phyloP scores from a whole-genome alignment of 2,329 filamentous ascomycete genomes.

The Pestalotiopsis fici region DNA sequence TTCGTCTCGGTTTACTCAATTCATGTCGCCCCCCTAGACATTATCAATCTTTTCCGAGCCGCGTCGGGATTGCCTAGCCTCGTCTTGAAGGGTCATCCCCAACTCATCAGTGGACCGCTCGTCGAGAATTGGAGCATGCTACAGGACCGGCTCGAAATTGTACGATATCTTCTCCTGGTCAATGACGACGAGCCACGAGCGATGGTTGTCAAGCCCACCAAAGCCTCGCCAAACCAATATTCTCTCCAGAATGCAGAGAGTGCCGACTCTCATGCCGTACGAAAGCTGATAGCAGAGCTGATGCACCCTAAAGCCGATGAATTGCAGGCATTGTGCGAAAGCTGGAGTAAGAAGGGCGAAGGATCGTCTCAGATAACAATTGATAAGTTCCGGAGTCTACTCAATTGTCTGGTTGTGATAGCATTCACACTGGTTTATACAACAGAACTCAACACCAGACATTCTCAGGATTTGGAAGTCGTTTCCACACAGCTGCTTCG shows the following conservation, averaged over 20 bases:
- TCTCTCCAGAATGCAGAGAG: conserved; percentile 30
- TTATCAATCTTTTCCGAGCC: conserved; percentile 68
- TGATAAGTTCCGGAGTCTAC: conserved; percentile 53
- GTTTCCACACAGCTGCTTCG: conserved; percentile 42
- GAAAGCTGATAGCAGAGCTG: conserved; percentile 54
- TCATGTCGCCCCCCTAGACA: conserved; percentile 64
- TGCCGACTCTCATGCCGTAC: conserved; percentile 43
- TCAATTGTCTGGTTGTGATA: conserved; percentile 48
- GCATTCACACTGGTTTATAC: conserved; percentile 50
- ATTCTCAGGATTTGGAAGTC: conserved; percentile 50
- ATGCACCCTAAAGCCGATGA: conserved; percentile 55
- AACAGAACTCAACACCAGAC: conserved; percentile 44
- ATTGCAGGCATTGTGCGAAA: conserved; percentile 44
- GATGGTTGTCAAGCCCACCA: background rate
- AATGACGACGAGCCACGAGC: conserved; percentile 25
- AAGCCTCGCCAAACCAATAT: background rate
- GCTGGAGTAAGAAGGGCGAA: conserved; percentile 48
- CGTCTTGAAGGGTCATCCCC: conserved; percentile 27
- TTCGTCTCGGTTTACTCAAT: conserved; percentile 66
- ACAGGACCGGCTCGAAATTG: conserved; percentile 42
- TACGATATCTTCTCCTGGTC: conserved; percentile 58
- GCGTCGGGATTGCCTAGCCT: conserved; percentile 60
- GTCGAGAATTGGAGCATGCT: conserved; percentile 49
- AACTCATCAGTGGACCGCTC: conserved; percentile 48
- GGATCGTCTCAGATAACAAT: conserved; percentile 50